These are phyloP conservation scores for Xylaria polymorpha DNA, from an alignment of 2,329 filamentous ascomycete species.

Conservation along the genomic window DNA sequence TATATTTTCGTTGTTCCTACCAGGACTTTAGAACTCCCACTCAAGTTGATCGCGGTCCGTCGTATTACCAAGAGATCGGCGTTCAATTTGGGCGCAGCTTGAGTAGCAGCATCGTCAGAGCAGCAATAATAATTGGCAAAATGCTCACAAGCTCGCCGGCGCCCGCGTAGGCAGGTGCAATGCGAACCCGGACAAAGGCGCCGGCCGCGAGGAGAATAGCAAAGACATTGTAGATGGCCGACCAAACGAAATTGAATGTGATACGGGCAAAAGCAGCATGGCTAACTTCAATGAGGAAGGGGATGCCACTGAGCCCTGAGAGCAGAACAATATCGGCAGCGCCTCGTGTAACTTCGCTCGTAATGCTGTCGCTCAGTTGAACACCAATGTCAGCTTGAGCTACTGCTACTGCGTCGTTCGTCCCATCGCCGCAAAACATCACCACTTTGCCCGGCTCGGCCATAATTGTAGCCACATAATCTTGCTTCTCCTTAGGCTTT, in stretches of 20 bases:
- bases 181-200: constrained; percentile 64
- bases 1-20: background rate
- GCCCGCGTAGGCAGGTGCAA: constrained; percentile 62
- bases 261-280: constrained; percentile 61
- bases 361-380: constrained; percentile 65
- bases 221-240: constrained; percentile 75
- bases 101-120: constrained; percentile 32
- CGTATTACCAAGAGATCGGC: background rate
- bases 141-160: constrained; percentile 81
- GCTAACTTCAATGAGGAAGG: constrained; percentile 68
- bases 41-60: background rate
- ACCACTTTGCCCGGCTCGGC: constrained; percentile 54
- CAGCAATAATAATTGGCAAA: constrained; percentile 64
- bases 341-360: constrained; percentile 72
- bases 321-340: constrained; percentile 78
- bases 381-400: constrained; percentile 77
- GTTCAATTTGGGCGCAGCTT: constrained; percentile 24
- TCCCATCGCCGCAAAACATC: constrained; percentile 81
- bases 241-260: constrained; percentile 77
- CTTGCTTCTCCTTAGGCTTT: constrained; percentile 59
- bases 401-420: constrained; percentile 80
- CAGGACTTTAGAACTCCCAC: background rate
- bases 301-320: constrained; percentile 65
- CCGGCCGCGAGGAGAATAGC: constrained; percentile 75
- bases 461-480: constrained; percentile 57